Evolutionary conservation across 2,329 filamentous ascomycete species (phyloP), one percentile per base, ranked within the genome.

Genomic region (Myotisia sp.): DNA sequence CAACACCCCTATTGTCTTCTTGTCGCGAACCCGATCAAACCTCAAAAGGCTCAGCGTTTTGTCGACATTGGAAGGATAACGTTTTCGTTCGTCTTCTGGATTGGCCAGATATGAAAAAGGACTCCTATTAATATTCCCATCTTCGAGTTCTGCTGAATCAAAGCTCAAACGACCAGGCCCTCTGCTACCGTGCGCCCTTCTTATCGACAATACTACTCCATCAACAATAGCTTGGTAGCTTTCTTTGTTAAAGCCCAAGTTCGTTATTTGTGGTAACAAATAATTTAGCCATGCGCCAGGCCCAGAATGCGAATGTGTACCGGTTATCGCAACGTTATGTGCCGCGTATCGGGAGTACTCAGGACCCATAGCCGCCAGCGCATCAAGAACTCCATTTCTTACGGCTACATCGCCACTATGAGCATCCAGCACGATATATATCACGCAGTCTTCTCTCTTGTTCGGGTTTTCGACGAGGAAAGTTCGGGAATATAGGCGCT

Each of bases 281-380:
- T 94, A 95, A 58, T 95, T 95, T 53, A 92, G 67, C 84, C 85
- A 95, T 4, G 80, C 87, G 2, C 81, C 87, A 0, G 87, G 86
- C 0, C 86, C 87, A 16, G 85, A 78, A 59, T 95, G 87, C 17
- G 82, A 90, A 55, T 95, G 87, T 0, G 87, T 95, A 35, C 86
- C 87, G 0, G 84, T 92, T 14, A 95, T 71, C 21, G 87, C 87
- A 22, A 94, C 61, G 50, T 93, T 95, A 46, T 80, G 70, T 47
- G 80, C 71, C 29, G 68, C 72, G 56, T 94, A 95, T 18, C 77
- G 59, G 1, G 70, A 64, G 53, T 86, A 93, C 3, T 79, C 76
- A 10, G 65, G 55, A 0, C 86, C 87, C 5, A 92, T 60, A 0
- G 61, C 64, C 24, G 66, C 62, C 6, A 95, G 64, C 1, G 74